A percentile compares a stretch with the other conserved stretches of the same genome.
These are phyloP conservation scores for Colletotrichum sp. DNA, from an alignment of 2,329 filamentous ascomycete species.

Conservation along the genomic window DNA sequence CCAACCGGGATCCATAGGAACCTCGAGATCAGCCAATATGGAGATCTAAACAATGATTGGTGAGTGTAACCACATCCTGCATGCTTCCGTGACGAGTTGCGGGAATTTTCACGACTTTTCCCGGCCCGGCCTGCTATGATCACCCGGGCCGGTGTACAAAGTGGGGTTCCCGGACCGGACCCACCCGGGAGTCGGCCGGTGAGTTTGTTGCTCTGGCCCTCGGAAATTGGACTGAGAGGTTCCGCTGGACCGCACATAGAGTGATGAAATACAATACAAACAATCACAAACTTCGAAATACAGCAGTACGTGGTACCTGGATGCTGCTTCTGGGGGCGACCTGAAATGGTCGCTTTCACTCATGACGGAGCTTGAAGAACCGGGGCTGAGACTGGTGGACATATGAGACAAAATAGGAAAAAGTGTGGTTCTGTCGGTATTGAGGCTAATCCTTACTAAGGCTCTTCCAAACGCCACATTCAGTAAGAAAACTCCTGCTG, in stretches of 20 bases:
- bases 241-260: not conserved
- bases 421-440: too few relatives aligned
- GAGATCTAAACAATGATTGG: not conserved
- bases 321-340: too few relatives aligned
- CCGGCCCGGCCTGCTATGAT: not conserved
- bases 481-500: not conserved
- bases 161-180: not conserved
- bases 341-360: too few relatives aligned
- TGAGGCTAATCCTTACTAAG: too few relatives aligned
- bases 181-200: not conserved
- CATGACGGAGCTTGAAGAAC: too few relatives aligned
- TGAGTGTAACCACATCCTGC: not conserved
- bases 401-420: too few relatives aligned
- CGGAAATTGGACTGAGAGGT: rapidly evolving
- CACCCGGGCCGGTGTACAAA: not conserved
- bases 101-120: not conserved
- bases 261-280: not conserved
- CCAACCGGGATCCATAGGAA: not conserved
- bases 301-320: too few relatives aligned
- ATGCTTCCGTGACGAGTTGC: not conserved
- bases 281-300: too few relatives aligned
- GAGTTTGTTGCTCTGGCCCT: slow-evolving; percentile 20
- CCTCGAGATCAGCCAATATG: not conserved
- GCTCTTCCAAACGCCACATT: too few relatives aligned
- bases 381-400: too few relatives aligned